Conservation (phyloP, 1,284 basidiomycete genomes). For the Puccinia novopanici region DNA sequence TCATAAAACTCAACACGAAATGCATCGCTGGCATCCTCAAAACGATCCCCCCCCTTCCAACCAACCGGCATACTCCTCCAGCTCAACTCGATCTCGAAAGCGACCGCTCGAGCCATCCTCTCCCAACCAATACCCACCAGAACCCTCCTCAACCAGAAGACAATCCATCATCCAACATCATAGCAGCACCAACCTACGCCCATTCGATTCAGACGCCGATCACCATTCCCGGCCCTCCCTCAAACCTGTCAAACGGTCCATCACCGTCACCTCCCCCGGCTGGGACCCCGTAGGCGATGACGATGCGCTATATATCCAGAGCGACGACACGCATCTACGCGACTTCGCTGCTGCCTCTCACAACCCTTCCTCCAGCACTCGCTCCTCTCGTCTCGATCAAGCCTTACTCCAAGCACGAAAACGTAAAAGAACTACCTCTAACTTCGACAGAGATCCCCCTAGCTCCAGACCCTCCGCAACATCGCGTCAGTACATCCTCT, state of each 20-base stretch:
- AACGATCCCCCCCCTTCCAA: too few species aligned
- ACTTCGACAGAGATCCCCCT: neutral
- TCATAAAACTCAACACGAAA: too few species aligned
- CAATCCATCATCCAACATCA: too few species aligned
- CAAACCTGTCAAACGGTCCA: constrained; percentile 1
- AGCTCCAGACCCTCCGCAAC: constrained; percentile 4
- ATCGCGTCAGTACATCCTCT: constrained; percentile 18
- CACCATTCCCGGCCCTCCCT: neutral
- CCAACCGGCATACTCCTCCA: too few species aligned
- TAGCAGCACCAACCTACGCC: neutral
- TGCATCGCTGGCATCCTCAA: too few species aligned
- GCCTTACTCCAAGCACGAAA: constrained; percentile 30
- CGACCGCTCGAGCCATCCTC: neutral
- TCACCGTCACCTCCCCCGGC: constrained; percentile 25
- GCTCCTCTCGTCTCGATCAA: constrained; percentile 1
- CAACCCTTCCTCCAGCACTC: constrained; percentile 3
- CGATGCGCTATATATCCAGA: constrained; percentile 43
- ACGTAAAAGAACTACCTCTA: constrained; percentile 34
- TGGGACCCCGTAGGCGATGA: constrained; percentile 46
- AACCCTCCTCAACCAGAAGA: neutral
- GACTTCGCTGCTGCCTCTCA: constrained; percentile 1
- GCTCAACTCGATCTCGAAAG: neutral
- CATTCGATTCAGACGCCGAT: neutral
- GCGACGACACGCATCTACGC: constrained; percentile 29
- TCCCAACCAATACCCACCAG: neutral